A percentile compares a stretch with the other conserved stretches of the same genome.
These are phyloP conservation scores for Diplodia seriata DNA, from an alignment of 2,329 filamentous ascomycete species.

Conservation along the genomic window DNA sequence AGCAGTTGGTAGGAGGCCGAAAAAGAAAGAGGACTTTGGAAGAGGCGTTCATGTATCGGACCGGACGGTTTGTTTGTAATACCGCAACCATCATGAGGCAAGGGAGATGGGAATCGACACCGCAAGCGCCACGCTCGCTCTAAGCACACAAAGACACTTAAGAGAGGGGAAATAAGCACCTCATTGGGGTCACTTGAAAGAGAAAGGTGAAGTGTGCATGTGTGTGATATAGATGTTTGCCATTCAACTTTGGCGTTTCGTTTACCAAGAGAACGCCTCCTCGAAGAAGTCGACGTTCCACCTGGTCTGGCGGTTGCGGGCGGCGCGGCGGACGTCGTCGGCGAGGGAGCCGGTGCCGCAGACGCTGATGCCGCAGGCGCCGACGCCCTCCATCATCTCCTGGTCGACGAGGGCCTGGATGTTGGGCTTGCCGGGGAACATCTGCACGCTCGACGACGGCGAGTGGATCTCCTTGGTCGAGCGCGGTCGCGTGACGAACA, in stretches of 20 bases:
- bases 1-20: slow-evolving; percentile 10
- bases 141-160: slow-evolving; percentile 19
- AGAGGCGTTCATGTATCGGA: neutral
- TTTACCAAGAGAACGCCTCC: slow-evolving; percentile 73
- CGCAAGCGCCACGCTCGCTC: slow-evolving; percentile 27
- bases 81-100: neutral
- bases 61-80: neutral
- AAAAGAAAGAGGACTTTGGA: neutral
- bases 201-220: neutral
- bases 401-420: slow-evolving; percentile 78
- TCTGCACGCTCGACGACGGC: slow-evolving; percentile 80
- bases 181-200: neutral
- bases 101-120: slow-evolving; percentile 1
- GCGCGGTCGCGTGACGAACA: slow-evolving; percentile 89
- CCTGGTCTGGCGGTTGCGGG: slow-evolving; percentile 68
- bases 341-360: slow-evolving; percentile 77
- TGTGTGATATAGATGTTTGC: neutral
- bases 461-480: slow-evolving; percentile 82
- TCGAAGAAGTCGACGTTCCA: slow-evolving; percentile 79
- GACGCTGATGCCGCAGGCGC: slow-evolving; percentile 86
- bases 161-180: slow-evolving; percentile 15
- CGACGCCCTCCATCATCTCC: slow-evolving; percentile 81
- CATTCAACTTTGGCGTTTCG: neutral
- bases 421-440: slow-evolving; percentile 90
- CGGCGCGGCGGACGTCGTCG: slow-evolving; percentile 74